phyloP scores from a whole-genome alignment of 2,329 filamentous ascomycete genomes.

The Aspergillus floridensis region DNA sequence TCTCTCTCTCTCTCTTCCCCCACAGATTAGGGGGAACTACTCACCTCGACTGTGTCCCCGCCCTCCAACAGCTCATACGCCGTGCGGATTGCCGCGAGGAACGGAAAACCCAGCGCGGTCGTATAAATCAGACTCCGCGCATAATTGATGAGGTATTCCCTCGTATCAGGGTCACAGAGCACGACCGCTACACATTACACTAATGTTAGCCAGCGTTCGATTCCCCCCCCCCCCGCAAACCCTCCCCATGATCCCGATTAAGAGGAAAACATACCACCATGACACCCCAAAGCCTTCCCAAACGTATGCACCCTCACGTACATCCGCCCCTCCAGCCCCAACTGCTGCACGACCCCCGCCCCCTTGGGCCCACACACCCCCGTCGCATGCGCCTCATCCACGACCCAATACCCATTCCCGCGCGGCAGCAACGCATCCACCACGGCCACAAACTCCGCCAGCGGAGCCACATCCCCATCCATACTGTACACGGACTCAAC shows the following conservation, averaged over 20 bases:
- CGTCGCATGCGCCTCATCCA: slow-evolving; percentile 57
- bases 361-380: slow-evolving; percentile 53
- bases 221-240: slow-evolving; percentile 6
- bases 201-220: slow-evolving; percentile 10
- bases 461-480: slow-evolving; percentile 71
- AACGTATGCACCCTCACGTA: slow-evolving; percentile 53
- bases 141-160: slow-evolving; percentile 71
- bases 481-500: slow-evolving; percentile 76
- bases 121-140: slow-evolving; percentile 74
- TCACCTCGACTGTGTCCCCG: slow-evolving; percentile 49
- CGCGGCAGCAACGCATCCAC: slow-evolving; percentile 56
- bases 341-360: slow-evolving; percentile 48
- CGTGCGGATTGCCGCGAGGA: slow-evolving; percentile 57
- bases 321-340: slow-evolving; percentile 52
- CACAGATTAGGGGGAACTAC: slow-evolving; percentile 1
- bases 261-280: slow-evolving; percentile 58
- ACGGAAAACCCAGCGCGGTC: slow-evolving; percentile 63
- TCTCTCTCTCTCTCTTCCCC: too few species aligned
- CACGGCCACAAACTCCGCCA: slow-evolving; percentile 58
- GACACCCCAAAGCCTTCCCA: slow-evolving; percentile 57
- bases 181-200: slow-evolving; percentile 50
- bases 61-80: slow-evolving; percentile 57
- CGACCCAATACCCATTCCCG: slow-evolving; percentile 56
- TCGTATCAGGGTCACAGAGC: slow-evolving; percentile 58
- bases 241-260: slow-evolving; percentile 1